Evolutionary conservation across 2,329 filamentous ascomycete species (phyloP), one percentile per base, ranked within the genome.

Genomic region (Passalora sequoiae): DNA sequence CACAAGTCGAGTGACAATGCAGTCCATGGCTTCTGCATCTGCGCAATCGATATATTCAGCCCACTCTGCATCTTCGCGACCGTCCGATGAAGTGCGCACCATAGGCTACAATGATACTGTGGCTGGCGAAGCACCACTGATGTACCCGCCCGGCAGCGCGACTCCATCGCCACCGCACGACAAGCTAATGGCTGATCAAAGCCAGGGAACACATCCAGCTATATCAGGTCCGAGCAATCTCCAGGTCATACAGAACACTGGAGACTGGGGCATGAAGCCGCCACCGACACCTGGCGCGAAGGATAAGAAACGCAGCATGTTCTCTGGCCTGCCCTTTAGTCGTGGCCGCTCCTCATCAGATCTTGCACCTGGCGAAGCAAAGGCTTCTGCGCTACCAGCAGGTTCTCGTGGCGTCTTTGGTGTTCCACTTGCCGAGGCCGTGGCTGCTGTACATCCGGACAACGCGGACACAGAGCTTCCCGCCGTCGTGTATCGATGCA

Each of bases 401-500:
- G 33, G 33, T 4, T 21, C 20, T 24, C 51, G 60, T 38, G 57
- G 84, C 44, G 86, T 88, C 3, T 98, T 98, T 63, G 92, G 92
- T 2, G 84, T 86, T 22, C 80, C 87, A 4, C 70, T 98, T 40
- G 80, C 80, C 6, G 91, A 97, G 59, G 92, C 92, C 19, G 89
- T 95, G 6, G 80, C 86, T 47, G 86, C 78, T 61, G 89, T 86
- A 56, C 75, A 81, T 9, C 89, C 89, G 0, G 67, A 72, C 9
- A 86, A 88, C 44, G 74, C 86, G 32, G 78, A 81, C 47, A 80
- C 88, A 5, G 82, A 85, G 20, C 71, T 98, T 20, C 92, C 92
- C 1, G 86, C 91, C 5, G 92, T 98, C 2, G 87, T 97, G 6
- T 98, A 94, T 68, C 83, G 92, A 44, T 96, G 89, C 61, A 86